Conservation (phyloP, 1,284 basidiomycete genomes). For the Fomitopsis schrenkii region DNA sequence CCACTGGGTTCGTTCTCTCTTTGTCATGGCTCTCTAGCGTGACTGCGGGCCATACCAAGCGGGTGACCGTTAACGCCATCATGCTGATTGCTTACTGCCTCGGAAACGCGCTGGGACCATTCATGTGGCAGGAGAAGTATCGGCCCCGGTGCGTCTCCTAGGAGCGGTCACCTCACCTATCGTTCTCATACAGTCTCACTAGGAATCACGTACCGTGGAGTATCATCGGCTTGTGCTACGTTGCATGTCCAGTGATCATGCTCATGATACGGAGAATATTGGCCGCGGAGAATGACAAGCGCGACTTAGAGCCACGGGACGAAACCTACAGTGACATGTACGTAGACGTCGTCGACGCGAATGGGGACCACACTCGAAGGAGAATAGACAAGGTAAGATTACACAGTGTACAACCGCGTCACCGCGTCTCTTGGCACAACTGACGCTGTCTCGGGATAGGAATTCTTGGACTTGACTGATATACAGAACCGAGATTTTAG, state of each 20-base stretch:
- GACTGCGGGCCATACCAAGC: slow-evolving; percentile 72
- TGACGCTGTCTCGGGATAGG: slow-evolving; percentile 7
- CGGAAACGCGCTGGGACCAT: slow-evolving; percentile 62
- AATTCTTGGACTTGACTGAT: slow-evolving; percentile 24
- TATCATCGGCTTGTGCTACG: slow-evolving; percentile 52
- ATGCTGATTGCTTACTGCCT: slow-evolving; percentile 64
- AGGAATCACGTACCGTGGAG: slow-evolving; percentile 63
- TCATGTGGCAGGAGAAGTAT: slow-evolving; percentile 67
- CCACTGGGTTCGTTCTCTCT: slow-evolving; percentile 63
- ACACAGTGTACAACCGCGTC: too few species aligned
- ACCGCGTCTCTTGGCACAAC: too few species aligned
- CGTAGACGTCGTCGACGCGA: slow-evolving; percentile 41
- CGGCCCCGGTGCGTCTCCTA: slow-evolving; percentile 44
- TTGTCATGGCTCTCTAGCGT: slow-evolving; percentile 63
- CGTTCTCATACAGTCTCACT: not conserved
- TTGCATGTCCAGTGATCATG: slow-evolving; percentile 41
- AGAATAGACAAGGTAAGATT: slow-evolving; percentile 55
- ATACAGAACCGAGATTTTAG: slow-evolving; percentile 26
- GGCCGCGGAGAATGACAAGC: slow-evolving; percentile 53
- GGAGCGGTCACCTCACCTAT: not conserved
- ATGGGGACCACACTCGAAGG: slow-evolving; percentile 44
- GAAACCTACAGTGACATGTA: slow-evolving; percentile 57
- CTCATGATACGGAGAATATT: slow-evolving; percentile 51
- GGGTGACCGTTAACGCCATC: slow-evolving; percentile 60
- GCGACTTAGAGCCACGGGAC: slow-evolving; percentile 51